Evolutionary conservation across 2,329 filamentous ascomycete species (phyloP).

Genomic region (Hypoxylon rubiginosum): DNA sequence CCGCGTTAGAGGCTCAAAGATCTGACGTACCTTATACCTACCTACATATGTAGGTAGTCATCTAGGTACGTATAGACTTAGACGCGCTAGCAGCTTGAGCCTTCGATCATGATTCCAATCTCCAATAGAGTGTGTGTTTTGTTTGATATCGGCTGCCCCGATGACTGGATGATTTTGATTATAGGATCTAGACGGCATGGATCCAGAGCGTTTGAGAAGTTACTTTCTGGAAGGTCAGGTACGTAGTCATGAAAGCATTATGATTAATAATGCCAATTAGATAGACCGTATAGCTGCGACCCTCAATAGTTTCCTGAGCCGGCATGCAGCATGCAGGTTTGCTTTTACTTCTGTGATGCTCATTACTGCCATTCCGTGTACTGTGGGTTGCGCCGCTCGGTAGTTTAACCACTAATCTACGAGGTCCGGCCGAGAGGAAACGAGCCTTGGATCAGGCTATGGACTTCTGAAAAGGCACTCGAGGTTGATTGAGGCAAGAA

Average conservation of each 20-base stretch:
- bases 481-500: not conserved
- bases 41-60: not conserved
- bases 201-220: not conserved
- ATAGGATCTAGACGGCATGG: not conserved
- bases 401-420: conserved; percentile 14
- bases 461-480: not conserved
- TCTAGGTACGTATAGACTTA: conserved; percentile 5
- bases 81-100: conserved; percentile 16
- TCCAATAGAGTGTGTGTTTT: conserved; percentile 2
- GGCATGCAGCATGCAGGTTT: not conserved
- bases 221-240: not conserved
- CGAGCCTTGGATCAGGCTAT: not conserved
- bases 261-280: not conserved
- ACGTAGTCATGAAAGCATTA: not conserved
- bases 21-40: conserved; percentile 16
- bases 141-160: conserved; percentile 2
- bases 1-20: conserved; percentile 1
- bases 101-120: conserved; percentile 9
- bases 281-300: not conserved
- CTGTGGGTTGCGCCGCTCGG: not conserved
- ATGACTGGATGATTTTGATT: not conserved
- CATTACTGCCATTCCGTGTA: not conserved
- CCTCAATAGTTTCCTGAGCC: not conserved
- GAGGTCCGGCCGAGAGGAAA: not conserved
- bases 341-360: conserved; percentile 1